Evolutionary conservation across 2,329 filamentous ascomycete species (phyloP).

Genomic region (Esteya vermicola): DNA sequence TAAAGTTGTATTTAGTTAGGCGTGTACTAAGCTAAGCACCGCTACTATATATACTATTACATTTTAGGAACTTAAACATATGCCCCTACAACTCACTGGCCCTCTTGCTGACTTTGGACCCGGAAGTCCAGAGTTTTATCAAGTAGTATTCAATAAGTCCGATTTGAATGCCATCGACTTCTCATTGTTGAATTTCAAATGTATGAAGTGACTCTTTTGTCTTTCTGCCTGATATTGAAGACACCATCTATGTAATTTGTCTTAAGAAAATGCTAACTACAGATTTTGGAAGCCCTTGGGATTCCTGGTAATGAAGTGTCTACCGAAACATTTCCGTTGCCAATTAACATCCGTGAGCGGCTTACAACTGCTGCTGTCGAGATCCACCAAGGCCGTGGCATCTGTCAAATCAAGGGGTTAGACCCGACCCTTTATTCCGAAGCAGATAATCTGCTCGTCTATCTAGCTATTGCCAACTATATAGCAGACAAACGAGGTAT

Average conservation of each 20-base stretch:
- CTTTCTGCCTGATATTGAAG: background rate
- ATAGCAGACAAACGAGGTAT: slow-evolving; percentile 38
- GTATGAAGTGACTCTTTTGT: slow-evolving; percentile 7
- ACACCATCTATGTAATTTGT: no score
- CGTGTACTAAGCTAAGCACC: no score
- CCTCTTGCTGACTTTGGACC: slow-evolving; percentile 6
- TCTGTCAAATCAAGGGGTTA: slow-evolving; percentile 41
- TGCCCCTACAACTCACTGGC: no score
- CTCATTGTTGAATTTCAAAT: slow-evolving; percentile 15
- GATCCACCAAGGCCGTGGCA: slow-evolving; percentile 29
- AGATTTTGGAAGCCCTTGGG: slow-evolving; percentile 9
- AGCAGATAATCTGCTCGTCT: slow-evolving; percentile 40
- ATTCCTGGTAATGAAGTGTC: slow-evolving; percentile 23
- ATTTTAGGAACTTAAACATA: no score
- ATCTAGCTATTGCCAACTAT: slow-evolving; percentile 40
- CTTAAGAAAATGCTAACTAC: background rate
- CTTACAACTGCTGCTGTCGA: slow-evolving; percentile 20
- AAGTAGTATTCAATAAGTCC: slow-evolving; percentile 7
- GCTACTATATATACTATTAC: no score
- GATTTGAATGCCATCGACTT: slow-evolving; percentile 12
- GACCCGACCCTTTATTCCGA: slow-evolving; percentile 29
- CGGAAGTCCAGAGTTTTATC: background rate
- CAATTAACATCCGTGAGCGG: slow-evolving; percentile 15
- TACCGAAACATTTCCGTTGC: slow-evolving; percentile 25
- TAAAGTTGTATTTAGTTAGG: no score